phyloP scores from a whole-genome alignment of 768 basidiomycete genomes.

The Omphalotus guepiniiformis region DNA sequence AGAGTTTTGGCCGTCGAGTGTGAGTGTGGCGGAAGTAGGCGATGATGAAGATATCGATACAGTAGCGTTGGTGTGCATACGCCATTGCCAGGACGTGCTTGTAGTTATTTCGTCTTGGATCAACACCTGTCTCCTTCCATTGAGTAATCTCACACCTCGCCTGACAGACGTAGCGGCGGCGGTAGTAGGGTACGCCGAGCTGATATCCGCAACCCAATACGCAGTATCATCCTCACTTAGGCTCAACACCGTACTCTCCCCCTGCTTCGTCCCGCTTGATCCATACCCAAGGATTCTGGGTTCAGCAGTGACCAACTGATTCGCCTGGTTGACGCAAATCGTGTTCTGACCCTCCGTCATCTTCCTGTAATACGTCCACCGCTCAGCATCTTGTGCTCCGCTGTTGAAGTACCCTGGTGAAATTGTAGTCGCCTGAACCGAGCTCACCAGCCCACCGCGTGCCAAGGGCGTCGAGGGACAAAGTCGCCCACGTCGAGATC shows the following conservation, averaged over 20 bases:
- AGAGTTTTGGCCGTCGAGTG: constrained; percentile 62
- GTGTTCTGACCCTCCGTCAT: constrained; percentile 98
- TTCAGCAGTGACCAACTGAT: constrained; percentile 76
- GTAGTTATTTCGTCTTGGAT: constrained; percentile 91
- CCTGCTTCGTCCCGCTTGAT: constrained; percentile 58
- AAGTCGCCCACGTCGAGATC: constrained; percentile 95
- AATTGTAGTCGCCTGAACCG: constrained; percentile 80
- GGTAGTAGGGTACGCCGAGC: constrained; percentile 67
- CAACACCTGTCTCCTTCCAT: constrained; percentile 81
- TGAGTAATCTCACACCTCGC: constrained; percentile 82
- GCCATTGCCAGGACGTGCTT: constrained; percentile 71
- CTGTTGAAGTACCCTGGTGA: constrained; percentile 71
- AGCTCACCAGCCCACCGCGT: constrained; percentile 94
- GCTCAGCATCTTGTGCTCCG: constrained; percentile 59
- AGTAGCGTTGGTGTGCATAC: constrained; percentile 95
- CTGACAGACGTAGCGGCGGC: constrained; percentile 56
- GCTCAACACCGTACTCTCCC: constrained; percentile 75
- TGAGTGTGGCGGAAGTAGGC: constrained; percentile 74
- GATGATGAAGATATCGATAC: constrained; percentile 45
- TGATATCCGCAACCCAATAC: constrained; percentile 72
- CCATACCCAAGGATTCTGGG: constrained; percentile 51
- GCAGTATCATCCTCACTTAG: constrained; percentile 67
- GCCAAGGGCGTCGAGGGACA: constrained; percentile 89
- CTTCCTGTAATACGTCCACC: constrained; percentile 96
- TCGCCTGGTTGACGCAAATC: constrained; percentile 64